Evolutionary conservation across 495 filamentous ascomycete species (phyloP), one percentile per base, ranked within the genome.

Genomic region (Penicillium turbatum): DNA sequence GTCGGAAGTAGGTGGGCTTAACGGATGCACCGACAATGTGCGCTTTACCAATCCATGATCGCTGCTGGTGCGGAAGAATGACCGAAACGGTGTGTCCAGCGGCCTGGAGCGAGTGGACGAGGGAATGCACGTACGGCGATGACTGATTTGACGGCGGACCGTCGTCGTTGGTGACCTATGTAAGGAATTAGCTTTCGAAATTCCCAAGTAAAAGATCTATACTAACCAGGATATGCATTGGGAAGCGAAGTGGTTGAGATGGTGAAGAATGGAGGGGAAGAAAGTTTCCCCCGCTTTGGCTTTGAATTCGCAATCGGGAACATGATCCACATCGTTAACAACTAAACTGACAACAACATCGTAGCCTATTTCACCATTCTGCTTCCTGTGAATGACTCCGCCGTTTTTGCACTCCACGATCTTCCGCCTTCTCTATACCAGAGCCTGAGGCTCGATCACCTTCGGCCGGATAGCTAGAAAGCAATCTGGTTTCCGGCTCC

Each of bases 11-110:
- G n/a, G 84, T 84, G 3, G 92, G 90, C 53, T 86, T 88, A 36
- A 95, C 82, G 16, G 86, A 85, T 60, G 89, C 84, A 49, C 90
- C 90, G 55, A 96, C 86, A 38, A 97, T 84, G 66, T 97, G 92
- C 17, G 93, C 93, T 75, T 98, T 98, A 51, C 91, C 90, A 60
- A 98, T 97, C 93, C 93, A 98, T 48, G 89, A 95, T 42, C 92
- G 86, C 71, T 98, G 93, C 9, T 84, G 84, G 69, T 96, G 86
- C 0, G 93, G 93, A 3, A 98, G 82, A 53, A 93, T 82, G 37
- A 97, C 92, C 2, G 88, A 92, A 53, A 97, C 90, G 34, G 76
- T 79, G 68, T 95, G 92, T 9, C 92, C 89, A 15, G 82, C 82
- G 29, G 72, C 61, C 70, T 93, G 88, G 34, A 98, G 85, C 19